These are phyloP conservation scores for Kwoniella heveanensis DNA, from an alignment of 768 basidiomycete genomes.

Conservation along the genomic window DNA sequence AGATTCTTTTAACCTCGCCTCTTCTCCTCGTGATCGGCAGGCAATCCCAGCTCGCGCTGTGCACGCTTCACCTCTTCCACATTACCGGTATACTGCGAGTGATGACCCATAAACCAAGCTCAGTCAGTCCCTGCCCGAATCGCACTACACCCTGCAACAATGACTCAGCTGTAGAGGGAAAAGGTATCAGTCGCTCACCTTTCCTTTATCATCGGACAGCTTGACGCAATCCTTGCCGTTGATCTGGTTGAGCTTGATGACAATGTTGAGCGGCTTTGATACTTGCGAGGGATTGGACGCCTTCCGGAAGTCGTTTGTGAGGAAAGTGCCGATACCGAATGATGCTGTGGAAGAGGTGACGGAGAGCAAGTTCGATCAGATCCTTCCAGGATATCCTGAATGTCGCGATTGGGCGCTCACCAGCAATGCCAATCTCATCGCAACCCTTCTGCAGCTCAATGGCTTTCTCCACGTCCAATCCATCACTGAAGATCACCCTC, in stretches of 20 bases:
- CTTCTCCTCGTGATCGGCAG: conserved; percentile 31
- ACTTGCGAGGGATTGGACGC: conserved; percentile 52
- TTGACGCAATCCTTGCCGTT: conserved; percentile 79
- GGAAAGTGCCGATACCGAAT: conserved; percentile 90
- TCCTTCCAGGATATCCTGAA: background rate
- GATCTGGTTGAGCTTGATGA: conserved; percentile 84
- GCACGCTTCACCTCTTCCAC: conserved; percentile 64
- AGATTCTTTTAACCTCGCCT: conserved; percentile 23
- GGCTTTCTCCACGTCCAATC: conserved; percentile 71
- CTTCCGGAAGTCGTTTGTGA: conserved; percentile 80
- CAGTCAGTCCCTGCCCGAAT: no score
- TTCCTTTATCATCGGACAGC: conserved; percentile 86
- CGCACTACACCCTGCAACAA: no score
- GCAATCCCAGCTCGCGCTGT: conserved; percentile 59
- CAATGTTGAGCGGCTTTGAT: conserved; percentile 71
- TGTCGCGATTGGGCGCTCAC: conserved; percentile 31
- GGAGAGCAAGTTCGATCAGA: background rate
- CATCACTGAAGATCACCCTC: conserved; percentile 80
- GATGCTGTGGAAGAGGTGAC: conserved; percentile 61
- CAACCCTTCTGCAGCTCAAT: conserved; percentile 71
- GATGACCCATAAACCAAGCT: background rate
- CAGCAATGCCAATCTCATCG: conserved; percentile 69
- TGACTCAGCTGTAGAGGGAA: no score
- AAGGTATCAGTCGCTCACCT: conserved; percentile 62
- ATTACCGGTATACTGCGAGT: conserved; percentile 69